A percentile compares a stretch with the other conserved stretches of the same genome.
These are phyloP conservation scores for Pascua guehoae DNA, from an alignment of 1,284 basidiomycete species.

Conservation along the genomic window DNA sequence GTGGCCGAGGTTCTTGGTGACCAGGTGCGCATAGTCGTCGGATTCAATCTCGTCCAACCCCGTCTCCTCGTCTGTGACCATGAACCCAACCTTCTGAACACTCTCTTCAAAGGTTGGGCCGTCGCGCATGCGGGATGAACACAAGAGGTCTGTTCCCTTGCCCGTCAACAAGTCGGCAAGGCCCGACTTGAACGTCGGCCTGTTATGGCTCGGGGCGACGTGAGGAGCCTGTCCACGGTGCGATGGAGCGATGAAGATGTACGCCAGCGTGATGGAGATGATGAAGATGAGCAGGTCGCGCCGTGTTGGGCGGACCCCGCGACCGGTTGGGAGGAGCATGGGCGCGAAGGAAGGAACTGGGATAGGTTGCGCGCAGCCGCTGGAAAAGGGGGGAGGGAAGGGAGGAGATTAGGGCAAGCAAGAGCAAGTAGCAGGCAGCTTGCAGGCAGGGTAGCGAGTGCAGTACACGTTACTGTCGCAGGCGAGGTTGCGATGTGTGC, in stretches of 20 bases:
- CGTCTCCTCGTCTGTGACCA: constrained; percentile 9
- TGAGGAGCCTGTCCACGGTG: neutral
- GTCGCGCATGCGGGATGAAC: neutral
- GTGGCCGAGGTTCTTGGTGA: constrained; percentile 37
- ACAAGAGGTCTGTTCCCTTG: neutral
- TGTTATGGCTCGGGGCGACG: neutral
- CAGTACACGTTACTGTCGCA: too few relatives aligned
- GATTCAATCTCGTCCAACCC: constrained; percentile 27
- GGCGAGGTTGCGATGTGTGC: too few relatives aligned
- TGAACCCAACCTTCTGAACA: constrained; percentile 14
- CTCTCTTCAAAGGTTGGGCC: constrained; percentile 8
- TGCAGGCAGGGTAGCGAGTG: too few relatives aligned
- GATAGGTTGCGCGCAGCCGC: too few relatives aligned
- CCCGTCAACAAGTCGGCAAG: neutral
- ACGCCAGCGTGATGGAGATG: constrained; percentile 39
- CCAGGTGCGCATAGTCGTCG: constrained; percentile 25
- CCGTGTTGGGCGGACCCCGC: constrained; percentile 32
- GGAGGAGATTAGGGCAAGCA: too few relatives aligned
- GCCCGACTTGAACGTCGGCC: neutral
- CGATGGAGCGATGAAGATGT: constrained; percentile 29
- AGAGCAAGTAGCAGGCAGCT: too few relatives aligned
- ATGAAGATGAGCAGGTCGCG: constrained; percentile 43
- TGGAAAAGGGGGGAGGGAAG: too few relatives aligned
- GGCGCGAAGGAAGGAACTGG: too few relatives aligned
- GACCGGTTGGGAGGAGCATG: neutral